Evolutionary conservation across 345 rosid species (phyloP).

Genomic region (Arabis hirsuta): DNA sequence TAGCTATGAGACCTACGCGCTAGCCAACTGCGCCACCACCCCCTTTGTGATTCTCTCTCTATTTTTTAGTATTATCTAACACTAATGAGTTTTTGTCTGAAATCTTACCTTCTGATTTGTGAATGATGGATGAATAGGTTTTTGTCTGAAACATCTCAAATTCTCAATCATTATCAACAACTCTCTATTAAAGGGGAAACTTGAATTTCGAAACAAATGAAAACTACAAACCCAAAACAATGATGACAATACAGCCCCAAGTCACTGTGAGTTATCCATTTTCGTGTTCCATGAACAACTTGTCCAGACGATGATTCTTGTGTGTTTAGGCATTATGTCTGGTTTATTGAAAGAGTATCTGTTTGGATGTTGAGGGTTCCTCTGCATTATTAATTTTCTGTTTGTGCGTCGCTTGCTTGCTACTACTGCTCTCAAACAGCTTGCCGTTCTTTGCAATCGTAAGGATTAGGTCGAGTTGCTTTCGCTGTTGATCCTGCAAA

Average conservation of each 20-base stretch:
- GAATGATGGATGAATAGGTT: background rate
- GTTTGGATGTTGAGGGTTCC: slow-evolving; percentile 38
- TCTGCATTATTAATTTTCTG: slow-evolving; percentile 38
- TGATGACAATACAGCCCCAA: slow-evolving; percentile 29
- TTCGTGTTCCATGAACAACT: slow-evolving; percentile 3
- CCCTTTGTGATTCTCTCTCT: slow-evolving; percentile 23
- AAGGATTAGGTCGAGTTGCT: slow-evolving; percentile 86
- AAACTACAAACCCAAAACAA: slow-evolving; percentile 33
- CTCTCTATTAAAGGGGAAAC: background rate
- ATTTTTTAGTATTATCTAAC: too few species aligned
- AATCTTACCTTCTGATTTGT: background rate
- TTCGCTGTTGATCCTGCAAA: slow-evolving; percentile 85
- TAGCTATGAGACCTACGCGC: slow-evolving; percentile 98
- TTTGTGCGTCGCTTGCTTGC: slow-evolving; percentile 40
- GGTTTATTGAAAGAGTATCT: slow-evolving; percentile 37
- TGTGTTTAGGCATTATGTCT: slow-evolving; percentile 21
- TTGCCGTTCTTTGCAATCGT: slow-evolving; percentile 70
- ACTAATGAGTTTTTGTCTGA: background rate
- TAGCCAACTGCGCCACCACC: slow-evolving; percentile 99
- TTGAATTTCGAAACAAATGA: slow-evolving; percentile 15
- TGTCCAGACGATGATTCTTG: slow-evolving; percentile 8
- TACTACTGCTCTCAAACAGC: slow-evolving; percentile 54
- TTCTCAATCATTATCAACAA: background rate
- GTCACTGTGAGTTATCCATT: slow-evolving; percentile 16
- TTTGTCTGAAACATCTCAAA: background rate